Evolutionary conservation across 345 rosid genomes (phyloP), one percentile per base, ranked within the genome.

Genomic region (Eutrema japonicum): DNA sequence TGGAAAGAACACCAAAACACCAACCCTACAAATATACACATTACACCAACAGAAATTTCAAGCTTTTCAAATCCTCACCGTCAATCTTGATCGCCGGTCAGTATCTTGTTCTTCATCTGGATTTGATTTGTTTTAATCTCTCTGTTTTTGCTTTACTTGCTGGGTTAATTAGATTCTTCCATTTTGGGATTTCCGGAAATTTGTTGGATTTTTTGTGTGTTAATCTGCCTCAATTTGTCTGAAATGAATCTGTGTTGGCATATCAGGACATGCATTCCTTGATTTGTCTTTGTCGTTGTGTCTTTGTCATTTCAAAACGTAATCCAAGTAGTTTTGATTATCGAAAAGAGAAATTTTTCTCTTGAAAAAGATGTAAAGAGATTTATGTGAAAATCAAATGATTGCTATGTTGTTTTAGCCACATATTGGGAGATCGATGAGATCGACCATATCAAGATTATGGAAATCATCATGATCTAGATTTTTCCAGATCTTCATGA

Each of bases 1-100:
- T 13, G 45, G 58, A 74, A 30, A 66, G 37, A 57, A 66, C 71
- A 64, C 32, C 40, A 53, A 54, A 57, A 66, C 71, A 64, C 32
- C 40, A 53, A 54, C 33, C 64, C 29, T 64, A 64, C 70, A 9
- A 72, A 62, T 72, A 14, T 10, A 38, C 26, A 18, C 43, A 65
- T 55, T 65, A 55, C 58, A 56, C 40, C 66, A 60, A 57, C 77
- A 65, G 4, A 13, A 66, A 40, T 8, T 30, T 56, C 48, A 45
- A 53, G 33, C 60, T 50, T 32, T 41, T 58, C 14, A 37, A 32
- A 26, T 68, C 52, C 10, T 16, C 52, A 22, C 38, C 46, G 7
- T 10, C 45, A 18, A 5, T 33, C 45, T 57, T 18, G 8, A 35
- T 58, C 57, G 0, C 58, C 6, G 66, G 58, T 70, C 13, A 33